A percentile compares a stretch with the other conserved stretches of the same genome.
Conservation (phyloP, 2,329 filamentous ascomycete genomes). For the Fusarium sp. region DNA sequence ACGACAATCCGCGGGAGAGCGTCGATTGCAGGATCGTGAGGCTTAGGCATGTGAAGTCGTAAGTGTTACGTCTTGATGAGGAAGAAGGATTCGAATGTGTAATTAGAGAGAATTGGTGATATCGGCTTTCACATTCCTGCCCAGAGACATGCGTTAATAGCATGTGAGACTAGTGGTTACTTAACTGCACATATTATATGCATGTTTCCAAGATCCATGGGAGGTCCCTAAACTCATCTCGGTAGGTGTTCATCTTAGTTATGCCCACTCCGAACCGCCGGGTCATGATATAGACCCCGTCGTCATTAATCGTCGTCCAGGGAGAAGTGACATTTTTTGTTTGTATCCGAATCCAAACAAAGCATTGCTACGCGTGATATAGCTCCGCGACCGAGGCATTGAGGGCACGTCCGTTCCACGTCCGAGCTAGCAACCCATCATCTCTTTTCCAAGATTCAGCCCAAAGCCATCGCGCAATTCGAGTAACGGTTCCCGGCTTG, state of each 20-base stretch:
- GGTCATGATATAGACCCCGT: slow-evolving; percentile 26
- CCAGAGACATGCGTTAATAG: slow-evolving; percentile 7
- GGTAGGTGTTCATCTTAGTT: slow-evolving; percentile 22
- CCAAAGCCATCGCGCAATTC: slow-evolving; percentile 2
- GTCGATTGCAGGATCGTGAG: slow-evolving; percentile 16
- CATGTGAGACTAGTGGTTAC: slow-evolving; percentile 18
- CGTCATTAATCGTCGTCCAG: slow-evolving; percentile 32
- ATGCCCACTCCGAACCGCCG: slow-evolving; percentile 30
- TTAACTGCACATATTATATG: slow-evolving; percentile 16
- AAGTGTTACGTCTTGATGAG: slow-evolving; percentile 9
- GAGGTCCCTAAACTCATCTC: slow-evolving; percentile 38
- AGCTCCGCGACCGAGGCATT: slow-evolving; percentile 11
- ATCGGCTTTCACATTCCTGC: slow-evolving; percentile 23
- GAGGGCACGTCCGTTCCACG: not conserved
- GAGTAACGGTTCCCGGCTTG: slow-evolving; percentile 32
- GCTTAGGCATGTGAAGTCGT: slow-evolving; percentile 10
- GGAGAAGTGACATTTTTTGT: slow-evolving; percentile 19
- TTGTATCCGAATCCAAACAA: slow-evolving; percentile 30
- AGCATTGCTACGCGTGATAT: slow-evolving; percentile 17
- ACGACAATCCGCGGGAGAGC: not conserved
- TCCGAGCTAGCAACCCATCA: slow-evolving; percentile 3
- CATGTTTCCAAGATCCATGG: slow-evolving; percentile 20
- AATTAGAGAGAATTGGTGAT: slow-evolving; percentile 2
- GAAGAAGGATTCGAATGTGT: not conserved
- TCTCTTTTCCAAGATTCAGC: slow-evolving; percentile 2